Evolutionary conservation across 208 protist genomes (phyloP), one percentile per base, ranked within the genome.

Genomic region (Trypanosoma theileri): DNA sequence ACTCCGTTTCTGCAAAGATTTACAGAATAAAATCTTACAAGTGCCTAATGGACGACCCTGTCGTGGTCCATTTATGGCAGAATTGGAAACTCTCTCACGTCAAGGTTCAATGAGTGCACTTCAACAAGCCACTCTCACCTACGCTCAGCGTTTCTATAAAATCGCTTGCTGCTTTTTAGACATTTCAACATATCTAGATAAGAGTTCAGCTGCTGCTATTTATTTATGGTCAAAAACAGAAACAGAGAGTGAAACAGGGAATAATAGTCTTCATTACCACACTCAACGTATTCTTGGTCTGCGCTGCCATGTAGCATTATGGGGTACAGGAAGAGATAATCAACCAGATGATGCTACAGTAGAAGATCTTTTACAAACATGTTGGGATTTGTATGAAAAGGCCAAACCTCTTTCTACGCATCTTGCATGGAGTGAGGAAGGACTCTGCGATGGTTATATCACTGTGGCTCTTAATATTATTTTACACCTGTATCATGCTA

Each of bases 391-490:
- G 2, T 96, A 93, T 68, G 71, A 82, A 4, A 60, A 63, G 44
- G 73, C 82, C 11, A 71, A 63, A 41, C 71, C 76, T 16, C 78
- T 93, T 44, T 96, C 88, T 22, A 62, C 66, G 11, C 40, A 66
- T 4, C 81, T 93, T 17, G 79, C 73, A 24, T 94, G 88, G 84
- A 96, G 85, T 69, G 91, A 93, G 72, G 86, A 96, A 59, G 91
- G 91, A 2, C 69, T 81, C 24, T 87, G 77, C 66, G 91, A 96
- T 66, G 91, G 85, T 11, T 96, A 96, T 77, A 79, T 96, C 42
- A 85, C 69, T n/a, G 75, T 86, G 2, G 79, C 73, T 11, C 69
- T 93, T 52, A 94, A 91, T 59, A 80, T 89, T 21, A 79, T 82
- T 4, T 71, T 96, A 44, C 84, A 82, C 56, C 77, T 73, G 45